These are phyloP conservation scores for Cladosporium sphaerospermum DNA, from an alignment of 2,329 filamentous ascomycete species.

Conservation along the genomic window DNA sequence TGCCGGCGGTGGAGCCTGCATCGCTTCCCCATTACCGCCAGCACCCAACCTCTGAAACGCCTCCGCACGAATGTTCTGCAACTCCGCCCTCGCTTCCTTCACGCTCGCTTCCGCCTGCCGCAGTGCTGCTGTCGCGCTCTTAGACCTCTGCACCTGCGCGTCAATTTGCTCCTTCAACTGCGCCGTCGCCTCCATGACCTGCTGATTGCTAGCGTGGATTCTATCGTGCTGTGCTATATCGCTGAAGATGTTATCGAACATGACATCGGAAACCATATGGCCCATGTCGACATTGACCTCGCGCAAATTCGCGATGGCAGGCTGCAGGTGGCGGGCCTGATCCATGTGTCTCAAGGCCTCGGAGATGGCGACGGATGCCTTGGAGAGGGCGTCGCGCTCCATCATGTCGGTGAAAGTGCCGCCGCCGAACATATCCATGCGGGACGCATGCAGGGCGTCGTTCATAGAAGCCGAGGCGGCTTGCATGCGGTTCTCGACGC, in stretches of 20 bases:
- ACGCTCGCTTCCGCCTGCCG: conserved; percentile 17
- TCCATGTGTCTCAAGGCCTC: conserved; percentile 18
- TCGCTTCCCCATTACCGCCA: no score
- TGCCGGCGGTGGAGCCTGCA: background rate
- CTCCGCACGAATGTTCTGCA: conserved; percentile 27
- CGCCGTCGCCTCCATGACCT: conserved; percentile 19
- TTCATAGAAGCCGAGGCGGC: conserved; percentile 36
- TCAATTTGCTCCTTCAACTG: conserved; percentile 18
- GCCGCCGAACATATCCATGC: conserved; percentile 46
- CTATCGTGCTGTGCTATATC: conserved; percentile 26
- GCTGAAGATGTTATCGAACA: conserved; percentile 29
- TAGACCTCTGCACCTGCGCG: conserved; percentile 17
- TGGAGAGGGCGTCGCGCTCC: conserved; percentile 47
- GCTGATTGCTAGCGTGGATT: conserved; percentile 20
- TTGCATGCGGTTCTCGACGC: conserved; percentile 35
- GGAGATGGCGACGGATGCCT: conserved; percentile 8
- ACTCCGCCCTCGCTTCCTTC: conserved; percentile 20
- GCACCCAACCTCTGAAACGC: conserved; percentile 22
- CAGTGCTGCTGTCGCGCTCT: conserved; percentile 13
- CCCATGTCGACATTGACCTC: conserved; percentile 25
- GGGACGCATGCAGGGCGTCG: conserved; percentile 38
- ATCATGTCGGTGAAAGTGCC: conserved; percentile 47
- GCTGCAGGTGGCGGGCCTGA: conserved; percentile 20
- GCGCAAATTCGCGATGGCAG: conserved; percentile 17
- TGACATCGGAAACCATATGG: conserved; percentile 24